phyloP scores from a whole-genome alignment of 1,139 yeast genomes.

The Torulaspora globosa region DNA sequence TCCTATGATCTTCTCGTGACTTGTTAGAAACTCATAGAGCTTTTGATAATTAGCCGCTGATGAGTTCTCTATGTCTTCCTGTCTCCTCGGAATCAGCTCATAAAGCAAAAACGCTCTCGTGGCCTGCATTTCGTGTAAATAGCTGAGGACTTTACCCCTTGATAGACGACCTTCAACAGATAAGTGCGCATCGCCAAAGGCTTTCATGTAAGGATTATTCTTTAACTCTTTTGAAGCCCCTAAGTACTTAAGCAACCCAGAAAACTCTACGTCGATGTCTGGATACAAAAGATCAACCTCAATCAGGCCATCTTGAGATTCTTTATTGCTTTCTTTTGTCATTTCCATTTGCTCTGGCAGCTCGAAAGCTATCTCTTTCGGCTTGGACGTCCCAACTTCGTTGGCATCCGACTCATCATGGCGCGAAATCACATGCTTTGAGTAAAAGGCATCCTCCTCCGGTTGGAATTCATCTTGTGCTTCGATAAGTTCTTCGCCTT shows the following conservation, averaged over 20 bases:
- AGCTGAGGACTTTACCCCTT: slow-evolving; percentile 23
- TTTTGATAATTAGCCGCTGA: slow-evolving; percentile 14
- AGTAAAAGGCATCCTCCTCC: slow-evolving; percentile 25
- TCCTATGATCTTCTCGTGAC: slow-evolving; percentile 24
- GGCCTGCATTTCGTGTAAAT: slow-evolving; percentile 23
- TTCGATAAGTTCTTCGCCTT: slow-evolving; percentile 80
- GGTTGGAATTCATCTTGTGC: slow-evolving; percentile 44
- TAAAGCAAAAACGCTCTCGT: slow-evolving; percentile 24
- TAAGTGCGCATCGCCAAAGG: slow-evolving; percentile 24
- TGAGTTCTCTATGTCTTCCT: slow-evolving; percentile 5
- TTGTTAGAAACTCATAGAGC: slow-evolving; percentile 21
- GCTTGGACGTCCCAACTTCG: slow-evolving; percentile 27
- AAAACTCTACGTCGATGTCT: slow-evolving; percentile 11
- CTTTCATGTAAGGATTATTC: slow-evolving; percentile 17
- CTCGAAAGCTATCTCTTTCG: slow-evolving; percentile 21
- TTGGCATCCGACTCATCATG: slow-evolving; percentile 16
- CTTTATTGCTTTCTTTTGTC: background rate
- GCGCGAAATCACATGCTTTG: slow-evolving; percentile 19
- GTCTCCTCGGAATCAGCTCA: slow-evolving; percentile 17
- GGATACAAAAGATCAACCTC: slow-evolving; percentile 11
- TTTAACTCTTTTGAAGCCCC: slow-evolving; percentile 14
- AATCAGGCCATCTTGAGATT: background rate
- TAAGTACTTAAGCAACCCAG: slow-evolving; percentile 12
- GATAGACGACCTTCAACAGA: slow-evolving; percentile 29
- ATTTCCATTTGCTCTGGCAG: background rate